Conservation (phyloP, 805 yeast genomes). For the Helenozyma rhizophorensis region DNA sequence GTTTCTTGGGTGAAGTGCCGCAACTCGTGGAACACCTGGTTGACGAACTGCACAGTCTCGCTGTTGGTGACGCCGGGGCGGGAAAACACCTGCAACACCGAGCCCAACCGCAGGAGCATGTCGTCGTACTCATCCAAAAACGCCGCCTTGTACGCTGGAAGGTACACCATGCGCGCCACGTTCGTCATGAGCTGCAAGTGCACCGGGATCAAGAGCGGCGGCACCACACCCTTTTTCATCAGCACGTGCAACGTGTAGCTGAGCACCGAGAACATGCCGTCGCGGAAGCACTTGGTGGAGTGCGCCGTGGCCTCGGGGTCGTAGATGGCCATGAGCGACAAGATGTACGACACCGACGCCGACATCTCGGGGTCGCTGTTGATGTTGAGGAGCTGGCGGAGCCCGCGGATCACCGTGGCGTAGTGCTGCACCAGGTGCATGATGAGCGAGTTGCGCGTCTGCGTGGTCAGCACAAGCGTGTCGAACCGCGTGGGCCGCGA, state of each 20-base stretch:
- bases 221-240: constrained; percentile 7
- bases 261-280: constrained; percentile 36
- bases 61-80: constrained; percentile 3
- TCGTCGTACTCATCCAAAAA: constrained; percentile 26
- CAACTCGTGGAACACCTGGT: constrained; percentile 22
- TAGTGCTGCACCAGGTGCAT: constrained; percentile 33
- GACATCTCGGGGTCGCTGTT: constrained; percentile 28
- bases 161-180: constrained; percentile 28
- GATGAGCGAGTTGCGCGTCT: constrained; percentile 23
- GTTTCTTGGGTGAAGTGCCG: constrained; percentile 21
- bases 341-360: constrained; percentile 32
- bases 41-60: constrained; percentile 14
- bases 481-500: constrained; percentile 3
- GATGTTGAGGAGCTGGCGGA: constrained; percentile 24
- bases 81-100: constrained; percentile 2
- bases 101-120: constrained; percentile 24
- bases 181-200: constrained; percentile 34
- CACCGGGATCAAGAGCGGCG: constrained; percentile 21
- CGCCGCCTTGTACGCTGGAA: constrained; percentile 31
- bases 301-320: constrained; percentile 39
- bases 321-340: constrained; percentile 38
- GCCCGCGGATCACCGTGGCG: constrained; percentile 31
- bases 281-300: constrained; percentile 38
- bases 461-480: constrained; percentile 10
- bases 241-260: constrained; percentile 19